These are phyloP conservation scores for Hibiscus syriacus DNA, from an alignment of 345 rosid species.

Conservation along the genomic window DNA sequence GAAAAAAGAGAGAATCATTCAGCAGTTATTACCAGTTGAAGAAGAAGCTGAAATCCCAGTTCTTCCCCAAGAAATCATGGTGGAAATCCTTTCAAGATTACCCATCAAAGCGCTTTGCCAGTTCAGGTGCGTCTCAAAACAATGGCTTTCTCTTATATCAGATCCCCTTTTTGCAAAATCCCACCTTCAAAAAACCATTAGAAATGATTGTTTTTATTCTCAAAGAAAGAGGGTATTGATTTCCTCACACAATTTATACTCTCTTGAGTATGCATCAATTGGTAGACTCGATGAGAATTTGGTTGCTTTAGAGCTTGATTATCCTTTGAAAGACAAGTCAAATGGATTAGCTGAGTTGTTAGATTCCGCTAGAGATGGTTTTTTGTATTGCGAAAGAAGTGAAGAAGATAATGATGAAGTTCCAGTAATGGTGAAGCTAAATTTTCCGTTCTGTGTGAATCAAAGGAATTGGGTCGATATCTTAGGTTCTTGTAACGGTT, in stretches of 20 bases:
- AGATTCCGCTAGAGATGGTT: conserved; percentile 14
- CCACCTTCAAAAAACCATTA: conserved; percentile 16
- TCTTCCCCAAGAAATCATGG: conserved; percentile 33
- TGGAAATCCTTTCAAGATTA: conserved; percentile 33
- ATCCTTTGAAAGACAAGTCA: conserved; percentile 12
- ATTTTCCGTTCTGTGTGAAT: neutral
- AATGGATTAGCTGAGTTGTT: conserved; percentile 8
- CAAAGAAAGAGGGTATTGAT: conserved; percentile 9
- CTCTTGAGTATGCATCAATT: conserved; percentile 13
- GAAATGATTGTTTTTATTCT: neutral
- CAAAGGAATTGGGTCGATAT: conserved; percentile 19
- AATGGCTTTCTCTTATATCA: conserved; percentile 23
- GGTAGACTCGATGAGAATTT: conserved; percentile 9
- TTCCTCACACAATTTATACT: conserved; percentile 13
- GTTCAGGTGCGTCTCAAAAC: conserved; percentile 40
- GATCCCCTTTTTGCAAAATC: conserved; percentile 26
- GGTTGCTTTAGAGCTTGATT: conserved; percentile 18
- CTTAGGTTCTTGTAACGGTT: conserved; percentile 38
- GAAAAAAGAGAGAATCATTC: neutral
- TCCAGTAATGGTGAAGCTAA: conserved; percentile 23
- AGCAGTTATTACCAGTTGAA: neutral
- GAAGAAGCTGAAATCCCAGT: neutral
- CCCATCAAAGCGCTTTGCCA: conserved; percentile 27
- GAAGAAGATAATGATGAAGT: conserved; percentile 19
- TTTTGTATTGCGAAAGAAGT: conserved; percentile 10